Percentiles rank a stretch among this genome's conserved stretches.
Conservation (phyloP, 768 basidiomycete species). For the Podaxis sp. region DNA sequence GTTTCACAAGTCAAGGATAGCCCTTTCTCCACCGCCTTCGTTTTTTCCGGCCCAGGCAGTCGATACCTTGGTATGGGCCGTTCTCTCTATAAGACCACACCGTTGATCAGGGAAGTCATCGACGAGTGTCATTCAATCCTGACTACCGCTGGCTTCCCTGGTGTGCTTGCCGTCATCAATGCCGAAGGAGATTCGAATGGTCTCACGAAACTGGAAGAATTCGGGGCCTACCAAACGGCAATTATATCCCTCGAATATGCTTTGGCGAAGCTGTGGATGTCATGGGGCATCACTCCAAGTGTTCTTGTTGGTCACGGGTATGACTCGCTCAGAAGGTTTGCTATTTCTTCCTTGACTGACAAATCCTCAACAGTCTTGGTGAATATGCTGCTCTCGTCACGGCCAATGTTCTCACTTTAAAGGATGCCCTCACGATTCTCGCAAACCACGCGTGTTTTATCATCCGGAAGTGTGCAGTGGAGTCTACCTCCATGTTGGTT, state of each 20-base stretch:
- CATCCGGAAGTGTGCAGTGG: conserved; percentile 40
- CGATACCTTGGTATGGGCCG: conserved; percentile 67
- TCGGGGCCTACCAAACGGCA: conserved; percentile 49
- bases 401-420: conserved; percentile 56
- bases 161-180: conserved; percentile 45
- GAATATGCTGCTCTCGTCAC: conserved; percentile 71
- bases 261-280: conserved; percentile 62
- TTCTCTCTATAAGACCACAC: conserved; percentile 47
- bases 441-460: conserved; percentile 60
- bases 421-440: conserved; percentile 56
- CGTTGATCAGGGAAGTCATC: conserved; percentile 49
- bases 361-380: conserved; percentile 52
- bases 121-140: conserved; percentile 59
- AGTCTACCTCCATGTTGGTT: conserved; percentile 60
- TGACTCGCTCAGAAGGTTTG: not conserved
- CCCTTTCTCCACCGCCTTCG: conserved; percentile 45
- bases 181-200: conserved; percentile 16
- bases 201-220: conserved; percentile 26
- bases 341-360: not conserved
- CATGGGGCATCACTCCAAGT: conserved; percentile 60
- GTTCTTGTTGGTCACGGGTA: conserved; percentile 74
- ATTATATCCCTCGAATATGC: conserved; percentile 64
- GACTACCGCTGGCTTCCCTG: conserved; percentile 44
- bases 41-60: conserved; percentile 73
- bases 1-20: conserved; percentile 27